phyloP scores from a whole-genome alignment of 441 rosid species.

The Erysimum cheiri region DNA sequence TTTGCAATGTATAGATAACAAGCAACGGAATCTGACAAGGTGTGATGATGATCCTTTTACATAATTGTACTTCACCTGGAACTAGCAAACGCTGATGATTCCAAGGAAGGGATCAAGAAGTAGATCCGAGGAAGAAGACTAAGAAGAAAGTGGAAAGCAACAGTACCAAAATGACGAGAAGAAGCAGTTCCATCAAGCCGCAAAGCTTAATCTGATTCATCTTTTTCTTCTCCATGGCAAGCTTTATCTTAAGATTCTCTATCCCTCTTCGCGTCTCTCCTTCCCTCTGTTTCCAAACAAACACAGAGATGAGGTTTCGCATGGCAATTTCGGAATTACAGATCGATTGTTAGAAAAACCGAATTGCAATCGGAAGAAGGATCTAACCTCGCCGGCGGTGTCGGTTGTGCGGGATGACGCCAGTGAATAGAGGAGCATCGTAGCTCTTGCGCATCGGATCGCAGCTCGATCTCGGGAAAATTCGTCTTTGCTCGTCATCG shows the following conservation, averaged over 20 bases:
- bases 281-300: constrained; percentile 19
- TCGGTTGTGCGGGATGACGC: constrained; percentile 27
- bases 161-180: constrained; percentile 34
- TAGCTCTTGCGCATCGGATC: constrained; percentile 39
- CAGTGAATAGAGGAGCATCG: constrained; percentile 41
- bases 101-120: neutral
- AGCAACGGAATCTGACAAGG: neutral
- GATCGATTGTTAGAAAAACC: neutral
- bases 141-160: constrained; percentile 39
- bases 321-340: neutral
- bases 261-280: constrained; percentile 30
- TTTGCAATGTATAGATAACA: neutral
- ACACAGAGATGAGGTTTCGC: neutral
- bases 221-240: constrained; percentile 31
- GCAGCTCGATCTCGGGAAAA: constrained; percentile 28
- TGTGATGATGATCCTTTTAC: constrained; percentile 6
- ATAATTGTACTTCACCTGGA: neutral
- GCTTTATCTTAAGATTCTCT: constrained; percentile 35
- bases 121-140: constrained; percentile 22
- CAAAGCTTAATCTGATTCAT: constrained; percentile 37
- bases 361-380: neutral
- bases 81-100: constrained; percentile 4
- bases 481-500: constrained; percentile 34
- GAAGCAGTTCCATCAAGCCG: constrained; percentile 38
- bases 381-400: constrained; percentile 36